These are phyloP conservation scores for Salix udensis DNA, from an alignment of 345 rosid genomes.

Conservation along the genomic window DNA sequence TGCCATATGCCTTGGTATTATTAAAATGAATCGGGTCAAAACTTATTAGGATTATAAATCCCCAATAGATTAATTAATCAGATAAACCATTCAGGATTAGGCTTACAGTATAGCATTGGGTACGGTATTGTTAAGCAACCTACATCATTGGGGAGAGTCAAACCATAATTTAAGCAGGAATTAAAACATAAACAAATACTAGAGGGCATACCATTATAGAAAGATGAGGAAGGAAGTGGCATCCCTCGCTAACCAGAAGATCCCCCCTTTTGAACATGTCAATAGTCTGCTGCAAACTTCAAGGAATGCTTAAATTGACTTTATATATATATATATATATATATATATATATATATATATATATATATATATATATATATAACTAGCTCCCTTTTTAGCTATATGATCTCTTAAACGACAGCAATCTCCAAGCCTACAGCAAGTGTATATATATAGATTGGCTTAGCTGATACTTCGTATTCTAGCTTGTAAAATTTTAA, in stretches of 20 bases:
- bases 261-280: not conserved
- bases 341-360: too few species aligned
- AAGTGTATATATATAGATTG: not conserved
- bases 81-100: constrained; percentile 2
- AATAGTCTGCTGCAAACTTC: not conserved
- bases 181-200: not conserved
- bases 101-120: not conserved
- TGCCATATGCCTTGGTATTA: not conserved
- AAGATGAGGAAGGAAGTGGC: not conserved
- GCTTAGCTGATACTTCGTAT: not conserved
- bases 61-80: not conserved
- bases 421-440: not conserved
- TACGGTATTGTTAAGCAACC: not conserved
- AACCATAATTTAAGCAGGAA: not conserved
- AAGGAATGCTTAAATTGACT: not conserved
- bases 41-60: not conserved
- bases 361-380: too few species aligned
- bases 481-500: not conserved
- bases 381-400: too few species aligned
- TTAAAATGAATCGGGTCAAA: constrained; percentile 1
- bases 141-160: constrained; percentile 1
- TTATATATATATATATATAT: too few species aligned
- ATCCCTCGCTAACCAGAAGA: not conserved
- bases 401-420: too few species aligned
- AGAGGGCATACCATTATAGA: too few species aligned